Conservation (phyloP, 495 filamentous ascomycete genomes). For the Aspergillus conjunctus region DNA sequence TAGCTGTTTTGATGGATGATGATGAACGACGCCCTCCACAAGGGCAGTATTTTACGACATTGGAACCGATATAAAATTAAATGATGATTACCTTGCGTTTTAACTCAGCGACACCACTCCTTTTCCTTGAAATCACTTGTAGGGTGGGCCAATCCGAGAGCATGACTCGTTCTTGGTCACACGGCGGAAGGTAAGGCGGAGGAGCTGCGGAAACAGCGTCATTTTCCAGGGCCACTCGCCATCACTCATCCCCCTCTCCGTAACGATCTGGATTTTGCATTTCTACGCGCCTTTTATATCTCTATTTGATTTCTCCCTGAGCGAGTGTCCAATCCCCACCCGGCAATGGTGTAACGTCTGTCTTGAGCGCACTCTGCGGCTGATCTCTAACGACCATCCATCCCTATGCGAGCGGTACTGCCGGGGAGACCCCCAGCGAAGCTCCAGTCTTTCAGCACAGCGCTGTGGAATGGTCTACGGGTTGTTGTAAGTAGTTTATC, state of each 20-base stretch:
- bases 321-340: neutral
- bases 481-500: conserved; percentile 64
- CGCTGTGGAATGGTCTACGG: conserved; percentile 77
- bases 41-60: neutral
- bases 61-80: neutral
- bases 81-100: neutral
- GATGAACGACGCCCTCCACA: neutral
- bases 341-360: conserved; percentile 46
- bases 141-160: neutral
- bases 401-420: conserved; percentile 76
- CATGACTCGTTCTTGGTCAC: conserved; percentile 14
- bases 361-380: conserved; percentile 34
- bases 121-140: neutral
- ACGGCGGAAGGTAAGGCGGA: conserved; percentile 29
- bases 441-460: conserved; percentile 86
- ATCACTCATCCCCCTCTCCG: conserved; percentile 24
- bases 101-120: neutral
- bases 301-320: neutral
- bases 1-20: conserved; percentile 6
- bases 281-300: conserved; percentile 7
- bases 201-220: conserved; percentile 28
- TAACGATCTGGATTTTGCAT: conserved; percentile 11
- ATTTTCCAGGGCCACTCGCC: conserved; percentile 24
- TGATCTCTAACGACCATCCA: conserved; percentile 31
- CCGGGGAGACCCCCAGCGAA: conserved; percentile 87